Base-by-base conservation (phyloP, 495 filamentous ascomycete genomes). In the Glonium stellatum region DNA sequence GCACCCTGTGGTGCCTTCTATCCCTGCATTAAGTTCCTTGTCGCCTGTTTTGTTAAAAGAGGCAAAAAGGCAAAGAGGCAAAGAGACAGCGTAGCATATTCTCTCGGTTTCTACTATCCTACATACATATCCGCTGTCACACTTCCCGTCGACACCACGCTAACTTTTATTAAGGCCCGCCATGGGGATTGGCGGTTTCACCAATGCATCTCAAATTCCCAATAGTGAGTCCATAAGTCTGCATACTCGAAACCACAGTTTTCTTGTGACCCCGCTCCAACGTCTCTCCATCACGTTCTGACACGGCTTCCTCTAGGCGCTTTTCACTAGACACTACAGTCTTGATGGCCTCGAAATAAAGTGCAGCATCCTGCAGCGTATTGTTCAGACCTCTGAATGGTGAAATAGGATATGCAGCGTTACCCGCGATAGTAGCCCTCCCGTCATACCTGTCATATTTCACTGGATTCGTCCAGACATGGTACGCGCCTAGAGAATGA, bases 401-500 rank as follows among this genome's bases (percentile, higher is more conserved):
- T 10, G 21, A 12, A 44, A 25, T 35, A 12, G 42, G 46, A 31
- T 46, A 11, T 12, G 22, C 18, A 11, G 36, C 15, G 47, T 57
- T 11, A 11, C 18, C 39, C 12, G 12, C 13, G 37, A 46, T 13
- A 5, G 25, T 57, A 22, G 19, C 21, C 42, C 55, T 27, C 3
- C 55, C 23, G 23, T 41, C 19, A 48, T 48, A 39, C 12, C 18
- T 48, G 36, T 27, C 23, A 3, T 39, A 48, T 19, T 48, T 48
- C 8, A 46, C 54, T 56, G 41, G 37, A 9, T 48, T 27, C 46
- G 42, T 34, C 10, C 25, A 34, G 15, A 57, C 39, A 23, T 46
- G 27, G 55, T 48, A 57, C 22, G 48, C 39, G 18, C 21, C 55
- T 44, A 3, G 55, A 41, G 23, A 44, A 57, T 19, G 23, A 39